Evolutionary conservation across 352 stramenopile genomes (phyloP), one percentile per base, ranked within the genome.

Genomic region (Phytophthora quininea): DNA sequence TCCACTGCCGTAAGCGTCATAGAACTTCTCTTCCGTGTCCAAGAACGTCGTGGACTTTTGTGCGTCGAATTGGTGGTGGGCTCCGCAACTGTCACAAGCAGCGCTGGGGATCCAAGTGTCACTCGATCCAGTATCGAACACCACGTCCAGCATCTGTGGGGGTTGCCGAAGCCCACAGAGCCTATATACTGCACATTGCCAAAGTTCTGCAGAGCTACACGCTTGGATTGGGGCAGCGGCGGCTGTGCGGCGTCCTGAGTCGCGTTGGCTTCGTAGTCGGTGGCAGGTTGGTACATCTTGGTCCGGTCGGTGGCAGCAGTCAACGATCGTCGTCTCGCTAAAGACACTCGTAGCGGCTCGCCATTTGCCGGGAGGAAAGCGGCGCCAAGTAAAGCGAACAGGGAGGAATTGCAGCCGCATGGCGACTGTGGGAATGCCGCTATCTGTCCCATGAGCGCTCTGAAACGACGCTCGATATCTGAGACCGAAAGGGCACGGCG

Each of bases 101-200:
- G 67, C 67, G 33, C 83, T 64, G 0, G 86, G 86, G 51, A 95
- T 83, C 86, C 86, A 95, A 50, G 86, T 91, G 71, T 95, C 86
- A 37, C 84, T 95, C 15, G 84, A 93, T 30, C 86, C 86, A 19
- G 86, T 95, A 53, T 95, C 86, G 49, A 95, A 93, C 40, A 93
- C 83, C 62, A 95, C 73, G 40, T 87, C 82, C 50, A 93, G 33
- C 6, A 71, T 47, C 64, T 95, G 86, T 49, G 70, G 77, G 86
- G 82, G 54, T 89, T 90, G 0, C 86, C 86, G 40, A 95, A 89
- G n/a, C 82, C 73, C 32, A 95, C 71, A 9, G 74, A 67, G 14
- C 86, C 86, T 7, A 93, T 85, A 62, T 95, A 95, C 71, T 95
- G 86, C 30, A 95, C 86, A 52, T 92, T 95, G 73, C 86, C 86